These are phyloP conservation scores for Colletotrichum falcatum DNA, from an alignment of 2,329 filamentous ascomycete species.

Conservation along the genomic window DNA sequence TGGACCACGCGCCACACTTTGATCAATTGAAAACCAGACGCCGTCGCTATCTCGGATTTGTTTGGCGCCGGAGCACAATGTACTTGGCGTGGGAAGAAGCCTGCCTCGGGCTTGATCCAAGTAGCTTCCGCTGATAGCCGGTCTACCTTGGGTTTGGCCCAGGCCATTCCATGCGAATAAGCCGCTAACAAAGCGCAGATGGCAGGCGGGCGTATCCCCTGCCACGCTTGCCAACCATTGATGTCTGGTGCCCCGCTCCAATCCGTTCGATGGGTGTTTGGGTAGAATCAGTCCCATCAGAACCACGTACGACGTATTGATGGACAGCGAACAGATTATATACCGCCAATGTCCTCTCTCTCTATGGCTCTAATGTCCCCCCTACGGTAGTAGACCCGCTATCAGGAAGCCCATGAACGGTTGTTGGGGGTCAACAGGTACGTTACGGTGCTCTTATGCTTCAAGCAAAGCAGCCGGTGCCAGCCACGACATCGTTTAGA, in stretches of 20 bases:
- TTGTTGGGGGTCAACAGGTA: neutral
- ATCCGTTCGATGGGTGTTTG: neutral
- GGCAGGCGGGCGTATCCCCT: neutral
- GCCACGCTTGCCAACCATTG: neutral
- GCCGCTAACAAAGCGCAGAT: slow-evolving; percentile 3
- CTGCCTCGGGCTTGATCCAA: neutral
- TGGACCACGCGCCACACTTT: no score
- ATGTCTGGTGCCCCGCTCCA: neutral
- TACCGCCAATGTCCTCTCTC: no score
- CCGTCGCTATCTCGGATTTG: no score
- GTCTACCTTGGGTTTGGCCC: neutral
- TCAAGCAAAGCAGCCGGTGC: slow-evolving; percentile 7
- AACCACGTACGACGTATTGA: no score
- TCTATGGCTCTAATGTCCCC: no score
- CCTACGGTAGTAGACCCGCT: no score
- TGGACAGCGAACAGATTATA: neutral
- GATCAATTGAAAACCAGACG: neutral
- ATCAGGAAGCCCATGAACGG: neutral
- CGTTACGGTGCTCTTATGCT: neutral
- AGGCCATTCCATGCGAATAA: neutral
- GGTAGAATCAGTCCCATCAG: slow-evolving; percentile 7
- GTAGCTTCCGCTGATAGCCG: neutral
- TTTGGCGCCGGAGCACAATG: no score
- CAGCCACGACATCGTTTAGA: slow-evolving; percentile 18
- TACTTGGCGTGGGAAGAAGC: neutral